Evolutionary conservation across 441 rosid species (phyloP).

Genomic region (Adansonia madagascariensis): DNA sequence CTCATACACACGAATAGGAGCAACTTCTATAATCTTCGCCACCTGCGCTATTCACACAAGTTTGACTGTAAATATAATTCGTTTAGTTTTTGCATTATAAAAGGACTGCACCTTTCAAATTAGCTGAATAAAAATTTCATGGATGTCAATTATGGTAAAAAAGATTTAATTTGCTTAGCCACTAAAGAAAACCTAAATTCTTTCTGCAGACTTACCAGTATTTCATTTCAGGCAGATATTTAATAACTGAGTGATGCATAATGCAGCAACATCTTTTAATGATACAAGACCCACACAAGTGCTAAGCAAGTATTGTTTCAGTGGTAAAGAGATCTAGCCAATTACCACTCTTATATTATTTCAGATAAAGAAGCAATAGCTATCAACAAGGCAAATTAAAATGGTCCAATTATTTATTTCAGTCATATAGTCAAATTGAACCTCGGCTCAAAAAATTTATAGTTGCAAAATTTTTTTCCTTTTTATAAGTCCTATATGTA

Average conservation of each 20-base stretch:
- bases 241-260: neutral
- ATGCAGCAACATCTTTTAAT: neutral
- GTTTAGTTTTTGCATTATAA: neutral
- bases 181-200: neutral
- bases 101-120: neutral
- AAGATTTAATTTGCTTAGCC: neutral
- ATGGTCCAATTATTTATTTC: neutral
- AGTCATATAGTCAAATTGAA: neutral
- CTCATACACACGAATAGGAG: constrained; percentile 95
- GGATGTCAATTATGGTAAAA: neutral
- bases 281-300: neutral
- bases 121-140: neutral
- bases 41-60: constrained; percentile 54
- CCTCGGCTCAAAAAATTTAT: neutral
- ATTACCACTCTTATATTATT: neutral
- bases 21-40: constrained; percentile 84
- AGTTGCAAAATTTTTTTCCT: neutral
- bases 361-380: constrained; percentile 4
- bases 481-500: neutral
- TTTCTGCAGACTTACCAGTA: neutral
- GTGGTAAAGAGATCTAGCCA: neutral
- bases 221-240: neutral
- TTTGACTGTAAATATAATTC: neutral
- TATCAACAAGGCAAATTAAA: neutral
- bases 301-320: neutral